Conservation (phyloP, 495 filamentous ascomycete genomes). For the Aspergillus saccharolyticus region DNA sequence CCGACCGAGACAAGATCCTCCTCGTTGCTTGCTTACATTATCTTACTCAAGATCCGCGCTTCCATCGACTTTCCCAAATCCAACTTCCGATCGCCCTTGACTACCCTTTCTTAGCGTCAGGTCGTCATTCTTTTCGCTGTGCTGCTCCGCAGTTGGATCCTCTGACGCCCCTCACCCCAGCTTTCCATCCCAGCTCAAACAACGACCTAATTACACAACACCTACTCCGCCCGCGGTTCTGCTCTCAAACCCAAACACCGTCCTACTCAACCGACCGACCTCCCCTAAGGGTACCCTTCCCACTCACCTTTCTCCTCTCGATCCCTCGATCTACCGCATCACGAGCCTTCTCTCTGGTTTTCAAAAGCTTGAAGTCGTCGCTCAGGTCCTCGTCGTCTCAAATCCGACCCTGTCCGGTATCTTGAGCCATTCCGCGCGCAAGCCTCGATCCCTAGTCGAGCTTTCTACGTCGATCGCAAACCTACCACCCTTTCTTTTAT, state of each 20-base stretch:
- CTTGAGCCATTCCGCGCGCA: conserved; percentile 13
- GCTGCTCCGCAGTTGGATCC: conserved; percentile 25
- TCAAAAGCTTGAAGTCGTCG: conserved; percentile 21
- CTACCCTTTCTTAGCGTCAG: conserved; percentile 27
- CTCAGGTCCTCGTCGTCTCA: conserved; percentile 17
- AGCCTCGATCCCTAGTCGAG: conserved; percentile 12
- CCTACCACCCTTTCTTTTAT: conserved; percentile 4
- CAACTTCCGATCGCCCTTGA: conserved; percentile 23
- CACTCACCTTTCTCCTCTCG: not conserved
- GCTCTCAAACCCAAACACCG: conserved; percentile 6
- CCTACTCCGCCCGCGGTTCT: not conserved
- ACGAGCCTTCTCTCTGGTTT: conserved; percentile 14
- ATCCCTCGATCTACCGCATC: conserved; percentile 13
- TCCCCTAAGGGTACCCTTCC: conserved; percentile 16
- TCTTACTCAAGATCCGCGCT: conserved; percentile 24
- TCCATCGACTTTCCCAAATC: conserved; percentile 24
- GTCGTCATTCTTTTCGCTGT: conserved; percentile 24
- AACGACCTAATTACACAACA: too few relatives aligned
- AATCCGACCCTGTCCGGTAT: conserved; percentile 7
- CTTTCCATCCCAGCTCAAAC: conserved; percentile 5
- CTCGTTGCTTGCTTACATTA: conserved; percentile 26
- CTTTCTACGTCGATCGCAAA: conserved; percentile 11
- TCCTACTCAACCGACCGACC: conserved; percentile 7
- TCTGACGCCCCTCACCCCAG: conserved; percentile 22
- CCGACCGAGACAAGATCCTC: not conserved